These are phyloP conservation scores for Melaleuca alternifolia DNA, from an alignment of 345 rosid species.

Conservation along the genomic window DNA sequence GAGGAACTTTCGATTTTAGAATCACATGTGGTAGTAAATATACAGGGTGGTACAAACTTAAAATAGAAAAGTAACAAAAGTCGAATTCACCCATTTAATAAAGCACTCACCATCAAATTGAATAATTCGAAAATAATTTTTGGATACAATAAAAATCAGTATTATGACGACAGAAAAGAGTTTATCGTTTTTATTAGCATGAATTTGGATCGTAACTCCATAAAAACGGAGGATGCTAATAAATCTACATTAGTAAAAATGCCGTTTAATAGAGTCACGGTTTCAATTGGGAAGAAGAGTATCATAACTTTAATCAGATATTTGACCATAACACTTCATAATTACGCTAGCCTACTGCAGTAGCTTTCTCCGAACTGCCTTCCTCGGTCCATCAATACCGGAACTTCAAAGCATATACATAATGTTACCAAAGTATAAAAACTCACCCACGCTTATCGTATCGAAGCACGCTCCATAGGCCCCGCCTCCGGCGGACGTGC, in stretches of 20 bases:
- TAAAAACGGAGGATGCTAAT: background rate
- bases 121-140: too few species aligned
- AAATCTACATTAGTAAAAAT: accelerated
- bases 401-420: background rate
- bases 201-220: background rate
- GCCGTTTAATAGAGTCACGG: background rate
- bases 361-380: background rate
- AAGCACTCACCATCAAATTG: background rate
- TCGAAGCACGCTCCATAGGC: background rate
- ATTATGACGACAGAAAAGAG: background rate
- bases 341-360: background rate
- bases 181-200: background rate
- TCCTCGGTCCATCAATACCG: too few species aligned
- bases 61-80: background rate
- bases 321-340: background rate
- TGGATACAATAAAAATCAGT: background rate
- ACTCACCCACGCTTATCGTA: too few species aligned
- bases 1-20: background rate
- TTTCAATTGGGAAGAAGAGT: background rate
- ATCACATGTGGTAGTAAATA: background rate
- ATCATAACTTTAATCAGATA: background rate
- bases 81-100: background rate
- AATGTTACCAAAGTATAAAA: background rate
- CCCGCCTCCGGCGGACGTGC: background rate
- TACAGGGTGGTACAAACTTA: background rate